Base-by-base conservation (phyloP, 352 stramenopile genomes). In the Lagenidium sp. region DNA sequence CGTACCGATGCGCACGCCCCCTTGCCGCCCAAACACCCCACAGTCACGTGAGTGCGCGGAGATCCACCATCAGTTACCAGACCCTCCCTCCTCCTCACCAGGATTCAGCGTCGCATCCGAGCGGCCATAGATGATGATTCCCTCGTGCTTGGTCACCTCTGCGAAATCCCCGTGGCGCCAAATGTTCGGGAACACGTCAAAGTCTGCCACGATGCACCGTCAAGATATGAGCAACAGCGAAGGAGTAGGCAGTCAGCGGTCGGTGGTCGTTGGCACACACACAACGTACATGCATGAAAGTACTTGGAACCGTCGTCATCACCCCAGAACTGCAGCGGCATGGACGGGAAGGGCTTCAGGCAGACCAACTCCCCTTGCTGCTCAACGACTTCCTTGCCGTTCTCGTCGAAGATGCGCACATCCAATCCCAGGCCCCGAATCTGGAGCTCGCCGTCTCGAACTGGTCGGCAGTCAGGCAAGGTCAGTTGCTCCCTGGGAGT, bases 131-230 rank as follows among this genome's bases (percentile, higher is more conserved):
- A 90, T 82, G 21, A 90, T 59, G 21, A 90, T 53, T 7, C 74
- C 78, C 16, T 71, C 55, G 46, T 74, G 61, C 32, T 66, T 58
- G 19, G 67, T 85, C 21, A 86, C 65, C 36, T 83, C 67, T 16
- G 71, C 72, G 58, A 87, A 94, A 54, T 94, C 82, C 16, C 82
- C 82, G 32, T 94, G 82, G 21, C 68, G 65, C 82, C 82, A 94
- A 12, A 89, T 68, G 16, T 75, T 68, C 25, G 63, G 58, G 41
- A 85, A 90, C 24, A 68, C 74, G 31, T 82, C 76, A 52, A 94
- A 94, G 47, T 94, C 71, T 84, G 36, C 18, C 49, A 72, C 54
- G 82, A 32, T 19, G 45, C 19, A 29, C 13, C 10, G 36, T 41
- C 36, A 25, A 47, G 12, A n/a, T 38, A 15, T 20, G 26, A 47